phyloP scores from a whole-genome alignment of 2,329 filamentous ascomycete species.

The Thermoascus crustaceus region DNA sequence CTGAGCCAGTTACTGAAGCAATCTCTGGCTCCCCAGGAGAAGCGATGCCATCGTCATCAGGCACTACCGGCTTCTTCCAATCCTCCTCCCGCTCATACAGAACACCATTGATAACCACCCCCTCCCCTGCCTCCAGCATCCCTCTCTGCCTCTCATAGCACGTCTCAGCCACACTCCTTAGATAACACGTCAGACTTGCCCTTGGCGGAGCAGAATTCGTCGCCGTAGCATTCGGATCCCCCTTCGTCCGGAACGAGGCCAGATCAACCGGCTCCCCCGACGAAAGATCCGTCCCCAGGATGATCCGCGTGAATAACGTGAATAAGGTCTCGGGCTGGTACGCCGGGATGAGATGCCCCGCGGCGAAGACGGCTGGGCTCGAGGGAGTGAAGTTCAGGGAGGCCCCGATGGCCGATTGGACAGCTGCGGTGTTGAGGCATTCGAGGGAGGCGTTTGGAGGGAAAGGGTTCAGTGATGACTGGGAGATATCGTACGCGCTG shows the following conservation, averaged over 20 bases:
- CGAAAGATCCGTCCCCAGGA: constrained; percentile 42
- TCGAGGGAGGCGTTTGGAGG: constrained; percentile 47
- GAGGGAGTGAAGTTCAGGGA: constrained; percentile 32
- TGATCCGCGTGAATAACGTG: constrained; percentile 45
- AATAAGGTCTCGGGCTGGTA: constrained; percentile 47
- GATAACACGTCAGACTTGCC: constrained; percentile 51
- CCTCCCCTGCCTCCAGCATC: constrained; percentile 43
- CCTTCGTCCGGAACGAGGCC: constrained; percentile 48
- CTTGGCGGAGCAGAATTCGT: constrained; percentile 45
- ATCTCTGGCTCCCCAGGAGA: constrained; percentile 20
- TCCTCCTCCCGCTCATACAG: constrained; percentile 38
- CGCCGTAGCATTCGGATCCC: constrained; percentile 50
- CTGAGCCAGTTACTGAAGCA: constrained; percentile 10
- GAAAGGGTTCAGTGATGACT: constrained; percentile 49
- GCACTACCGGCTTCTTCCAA: constrained; percentile 21
- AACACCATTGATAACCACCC: constrained; percentile 54
- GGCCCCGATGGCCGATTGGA: constrained; percentile 53
- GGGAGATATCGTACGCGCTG: constrained; percentile 51
- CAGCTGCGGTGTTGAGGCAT: constrained; percentile 50
- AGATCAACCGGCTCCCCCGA: constrained; percentile 45
- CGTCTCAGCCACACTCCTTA: constrained; percentile 44
- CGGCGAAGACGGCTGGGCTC: constrained; percentile 41
- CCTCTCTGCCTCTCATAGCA: constrained; percentile 47
- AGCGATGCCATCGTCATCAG: constrained; percentile 7
- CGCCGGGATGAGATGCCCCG: constrained; percentile 46